phyloP scores from a whole-genome alignment of 2,329 filamentous ascomycete species.

The Parafenestella ontariensis region DNA sequence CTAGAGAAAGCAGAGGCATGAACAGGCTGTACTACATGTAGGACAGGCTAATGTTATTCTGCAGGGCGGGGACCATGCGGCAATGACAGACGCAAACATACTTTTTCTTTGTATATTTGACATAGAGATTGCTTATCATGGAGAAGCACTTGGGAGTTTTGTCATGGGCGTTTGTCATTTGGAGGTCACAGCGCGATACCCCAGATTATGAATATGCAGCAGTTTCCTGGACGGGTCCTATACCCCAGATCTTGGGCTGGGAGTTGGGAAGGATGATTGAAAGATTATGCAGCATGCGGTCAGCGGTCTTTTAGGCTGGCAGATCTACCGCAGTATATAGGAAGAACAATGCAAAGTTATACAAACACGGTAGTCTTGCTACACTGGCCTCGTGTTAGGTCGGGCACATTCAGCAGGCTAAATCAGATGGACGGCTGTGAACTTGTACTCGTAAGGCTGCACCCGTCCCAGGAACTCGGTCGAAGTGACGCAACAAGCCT shows the following conservation, averaged over 20 bases:
- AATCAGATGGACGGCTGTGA: slow-evolving; percentile 10
- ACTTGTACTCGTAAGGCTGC: slow-evolving; percentile 17
- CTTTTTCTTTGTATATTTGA: slow-evolving; percentile 11
- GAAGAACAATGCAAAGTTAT: slow-evolving; percentile 3
- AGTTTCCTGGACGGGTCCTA: slow-evolving; percentile 3
- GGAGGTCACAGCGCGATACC: slow-evolving; percentile 24
- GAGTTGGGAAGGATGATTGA: neutral
- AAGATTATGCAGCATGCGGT: slow-evolving; percentile 3
- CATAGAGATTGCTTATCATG: neutral
- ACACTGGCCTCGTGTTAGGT: neutral
- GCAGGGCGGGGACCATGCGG: neutral
- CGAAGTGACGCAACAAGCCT: slow-evolving; percentile 17
- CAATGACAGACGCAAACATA: neutral
- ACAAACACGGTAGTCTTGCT: slow-evolving; percentile 5
- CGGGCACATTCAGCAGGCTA: slow-evolving; percentile 15
- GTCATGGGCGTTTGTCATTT: slow-evolving; percentile 13
- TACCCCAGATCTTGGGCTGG: slow-evolving; percentile 5
- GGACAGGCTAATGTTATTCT: slow-evolving; percentile 3
- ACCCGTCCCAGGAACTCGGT: slow-evolving; percentile 14
- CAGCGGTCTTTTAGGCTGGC: slow-evolving; percentile 15
- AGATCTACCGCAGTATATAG: slow-evolving; percentile 5
- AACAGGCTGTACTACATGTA: neutral
- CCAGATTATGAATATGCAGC: slow-evolving; percentile 11
- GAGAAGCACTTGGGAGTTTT: slow-evolving; percentile 1
- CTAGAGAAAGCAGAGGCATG: slow-evolving; percentile 42